Conservation (phyloP, 768 basidiomycete species). For the Lentinula aciculospora region DNA sequence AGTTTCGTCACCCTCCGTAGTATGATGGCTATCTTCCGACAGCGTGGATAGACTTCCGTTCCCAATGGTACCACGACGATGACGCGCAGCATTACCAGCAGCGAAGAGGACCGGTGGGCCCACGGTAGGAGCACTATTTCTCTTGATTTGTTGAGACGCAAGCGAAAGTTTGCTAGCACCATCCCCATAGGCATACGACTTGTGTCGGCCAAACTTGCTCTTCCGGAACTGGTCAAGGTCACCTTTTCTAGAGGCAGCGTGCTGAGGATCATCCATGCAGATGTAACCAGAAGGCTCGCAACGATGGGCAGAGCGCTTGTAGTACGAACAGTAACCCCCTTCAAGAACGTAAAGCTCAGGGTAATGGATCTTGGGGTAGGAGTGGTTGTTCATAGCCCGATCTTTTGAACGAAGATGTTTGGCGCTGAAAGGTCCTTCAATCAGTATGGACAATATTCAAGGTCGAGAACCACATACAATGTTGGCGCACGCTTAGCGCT, state of each 20-base stretch:
- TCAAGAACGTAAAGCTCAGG: conserved; percentile 97
- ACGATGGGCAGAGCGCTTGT: conserved; percentile 54
- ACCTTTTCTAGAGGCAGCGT: conserved; percentile 73
- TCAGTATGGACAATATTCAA: not conserved
- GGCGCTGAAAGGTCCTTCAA: conserved; percentile 47
- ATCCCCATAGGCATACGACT: conserved; percentile 93
- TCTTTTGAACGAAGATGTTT: conserved; percentile 91
- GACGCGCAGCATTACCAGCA: conserved; percentile 63
- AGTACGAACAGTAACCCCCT: conserved; percentile 93
- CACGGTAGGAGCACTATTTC: conserved; percentile 58
- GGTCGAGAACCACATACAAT: conserved; percentile 45
- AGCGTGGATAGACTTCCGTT: conserved; percentile 50
- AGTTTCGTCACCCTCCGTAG: conserved; percentile 64
- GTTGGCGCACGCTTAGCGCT: conserved; percentile 94
- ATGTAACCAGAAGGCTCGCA: conserved; percentile 85
- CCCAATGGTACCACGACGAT: conserved; percentile 43
- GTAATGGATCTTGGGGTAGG: conserved; percentile 90
- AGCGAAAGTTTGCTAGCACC: conserved; percentile 34
- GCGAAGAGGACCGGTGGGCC: conserved; percentile 55
- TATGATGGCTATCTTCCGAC: conserved; percentile 58
- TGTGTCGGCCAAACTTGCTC: conserved; percentile 81
- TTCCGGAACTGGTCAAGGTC: conserved; percentile 91
- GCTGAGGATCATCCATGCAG: conserved; percentile 90
- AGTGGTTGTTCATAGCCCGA: conserved; percentile 79
- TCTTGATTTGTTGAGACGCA: conserved; percentile 43